Conservation (phyloP, 306 rosid species). For the Lathyrus oleraceus region DNA sequence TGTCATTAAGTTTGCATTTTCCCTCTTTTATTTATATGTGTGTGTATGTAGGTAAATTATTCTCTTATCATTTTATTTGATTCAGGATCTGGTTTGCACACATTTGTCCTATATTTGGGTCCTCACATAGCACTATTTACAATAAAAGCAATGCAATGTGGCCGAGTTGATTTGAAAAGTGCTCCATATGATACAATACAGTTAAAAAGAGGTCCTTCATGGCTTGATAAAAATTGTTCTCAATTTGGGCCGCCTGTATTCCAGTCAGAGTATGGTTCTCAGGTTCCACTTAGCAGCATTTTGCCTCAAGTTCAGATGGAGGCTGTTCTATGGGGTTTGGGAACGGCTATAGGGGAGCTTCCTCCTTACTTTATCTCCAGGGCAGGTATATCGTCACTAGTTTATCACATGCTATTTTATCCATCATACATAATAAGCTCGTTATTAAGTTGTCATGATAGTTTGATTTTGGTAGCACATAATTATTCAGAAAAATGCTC, state of each 20-base stretch:
- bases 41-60: neutral
- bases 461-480: neutral
- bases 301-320: conserved; percentile 89
- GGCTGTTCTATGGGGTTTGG: conserved; percentile 94
- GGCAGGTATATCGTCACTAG: conserved; percentile 64
- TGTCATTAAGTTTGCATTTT: conserved; percentile 7
- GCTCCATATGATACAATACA: conserved; percentile 96
- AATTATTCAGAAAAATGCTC: neutral
- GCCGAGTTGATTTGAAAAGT: conserved; percentile 93
- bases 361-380: conserved; percentile 99
- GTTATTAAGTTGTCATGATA: conserved; percentile 14
- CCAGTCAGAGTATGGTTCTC: conserved; percentile 58
- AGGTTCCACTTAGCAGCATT: conserved; percentile 86
- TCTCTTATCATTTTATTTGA: conserved; percentile 34
- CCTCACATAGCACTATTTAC: conserved; percentile 96
- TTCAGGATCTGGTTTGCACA: conserved; percentile 99
- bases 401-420: conserved; percentile 16
- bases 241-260: conserved; percentile 86
- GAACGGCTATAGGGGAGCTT: conserved; percentile 98
- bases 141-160: conserved; percentile 91
- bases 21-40: neutral
- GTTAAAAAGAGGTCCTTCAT: conserved; percentile 78
- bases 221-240: conserved; percentile 93
- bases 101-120: conserved; percentile 95
- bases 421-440: neutral